phyloP scores from a whole-genome alignment of 1,284 basidiomycete genomes.

The Trametes hirsuta region DNA sequence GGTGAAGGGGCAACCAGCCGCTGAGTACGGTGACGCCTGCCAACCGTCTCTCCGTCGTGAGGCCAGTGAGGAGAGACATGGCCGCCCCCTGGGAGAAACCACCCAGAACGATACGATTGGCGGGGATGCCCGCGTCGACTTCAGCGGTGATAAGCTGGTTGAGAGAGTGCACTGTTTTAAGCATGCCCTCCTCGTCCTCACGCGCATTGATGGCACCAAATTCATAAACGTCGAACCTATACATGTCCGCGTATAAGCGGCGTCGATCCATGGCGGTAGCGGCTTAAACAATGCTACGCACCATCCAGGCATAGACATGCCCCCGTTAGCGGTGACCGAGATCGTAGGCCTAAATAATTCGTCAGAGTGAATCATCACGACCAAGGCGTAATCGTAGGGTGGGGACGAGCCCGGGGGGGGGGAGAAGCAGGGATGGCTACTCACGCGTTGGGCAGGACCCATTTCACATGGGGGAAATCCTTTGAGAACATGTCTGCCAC shows the following conservation, averaged over 20 bases:
- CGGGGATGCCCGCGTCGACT: slow-evolving; percentile 69
- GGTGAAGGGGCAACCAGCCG: slow-evolving; percentile 73
- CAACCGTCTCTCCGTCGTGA: slow-evolving; percentile 70
- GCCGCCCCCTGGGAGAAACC: slow-evolving; percentile 90
- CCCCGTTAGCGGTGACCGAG: slow-evolving; percentile 70
- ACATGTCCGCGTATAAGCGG: background rate
- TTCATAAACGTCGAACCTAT: slow-evolving; percentile 78
- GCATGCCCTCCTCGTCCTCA: slow-evolving; percentile 80
- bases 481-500: slow-evolving; percentile 67
- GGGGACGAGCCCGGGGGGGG: slow-evolving; percentile 1
- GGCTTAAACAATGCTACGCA: slow-evolving; percentile 34
- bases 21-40: slow-evolving; percentile 77
- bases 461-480: slow-evolving; percentile 78
- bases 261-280: slow-evolving; percentile 9
- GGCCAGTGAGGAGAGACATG: slow-evolving; percentile 75
- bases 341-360: slow-evolving; percentile 48
- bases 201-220: slow-evolving; percentile 58
- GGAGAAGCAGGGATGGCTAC: slow-evolving; percentile 29
- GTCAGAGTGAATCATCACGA: slow-evolving; percentile 1
- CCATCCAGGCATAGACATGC: slow-evolving; percentile 75
- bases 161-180: slow-evolving; percentile 62
- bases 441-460: slow-evolving; percentile 80
- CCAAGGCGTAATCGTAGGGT: background rate
- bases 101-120: slow-evolving; percentile 74
- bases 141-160: slow-evolving; percentile 77